Conservation (phyloP, 192 early-diverging fungal species). For the Lunasporangiospora selenospora region DNA sequence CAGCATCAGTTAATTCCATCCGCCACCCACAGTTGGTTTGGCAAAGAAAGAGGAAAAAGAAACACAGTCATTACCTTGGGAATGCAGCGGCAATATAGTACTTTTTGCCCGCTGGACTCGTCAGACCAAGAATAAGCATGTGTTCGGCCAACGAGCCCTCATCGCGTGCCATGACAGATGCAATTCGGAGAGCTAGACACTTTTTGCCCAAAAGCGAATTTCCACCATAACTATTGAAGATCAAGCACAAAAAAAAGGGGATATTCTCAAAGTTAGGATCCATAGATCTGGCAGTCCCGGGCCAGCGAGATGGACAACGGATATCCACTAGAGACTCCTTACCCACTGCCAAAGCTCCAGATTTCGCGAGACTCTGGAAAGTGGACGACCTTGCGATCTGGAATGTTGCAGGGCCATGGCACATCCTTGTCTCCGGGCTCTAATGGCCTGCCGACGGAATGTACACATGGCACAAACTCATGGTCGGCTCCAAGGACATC, state of each 20-base stretch:
- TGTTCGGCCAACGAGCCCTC: constrained; percentile 45
- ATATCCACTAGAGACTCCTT: neutral
- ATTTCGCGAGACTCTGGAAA: constrained; percentile 49
- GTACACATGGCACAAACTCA: constrained; percentile 48
- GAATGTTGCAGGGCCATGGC: constrained; percentile 42
- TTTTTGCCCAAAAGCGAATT: constrained; percentile 44
- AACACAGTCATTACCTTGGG: constrained; percentile 37
- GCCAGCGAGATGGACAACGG: too few species aligned
- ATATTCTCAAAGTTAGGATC: too few species aligned
- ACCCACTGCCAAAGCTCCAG: constrained; percentile 48
- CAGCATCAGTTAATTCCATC: too few species aligned
- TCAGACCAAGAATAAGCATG: constrained; percentile 42
- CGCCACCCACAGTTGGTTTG: neutral
- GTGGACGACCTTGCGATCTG: constrained; percentile 42
- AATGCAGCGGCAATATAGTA: constrained; percentile 45
- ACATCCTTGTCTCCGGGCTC: constrained; percentile 43
- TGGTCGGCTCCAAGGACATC: constrained; percentile 35
- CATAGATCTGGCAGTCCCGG: too few species aligned
- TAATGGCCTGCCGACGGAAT: constrained; percentile 43
- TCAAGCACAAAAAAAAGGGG: too few species aligned
- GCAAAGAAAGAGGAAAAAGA: too few species aligned
- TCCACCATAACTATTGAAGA: constrained; percentile 39
- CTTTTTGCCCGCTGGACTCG: constrained; percentile 43
- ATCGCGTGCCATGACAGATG: constrained; percentile 44
- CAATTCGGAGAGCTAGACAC: constrained; percentile 37